Evolutionary conservation across 2,329 filamentous ascomycete genomes (phyloP).

Genomic region (Raffaelea deltoideospora): DNA sequence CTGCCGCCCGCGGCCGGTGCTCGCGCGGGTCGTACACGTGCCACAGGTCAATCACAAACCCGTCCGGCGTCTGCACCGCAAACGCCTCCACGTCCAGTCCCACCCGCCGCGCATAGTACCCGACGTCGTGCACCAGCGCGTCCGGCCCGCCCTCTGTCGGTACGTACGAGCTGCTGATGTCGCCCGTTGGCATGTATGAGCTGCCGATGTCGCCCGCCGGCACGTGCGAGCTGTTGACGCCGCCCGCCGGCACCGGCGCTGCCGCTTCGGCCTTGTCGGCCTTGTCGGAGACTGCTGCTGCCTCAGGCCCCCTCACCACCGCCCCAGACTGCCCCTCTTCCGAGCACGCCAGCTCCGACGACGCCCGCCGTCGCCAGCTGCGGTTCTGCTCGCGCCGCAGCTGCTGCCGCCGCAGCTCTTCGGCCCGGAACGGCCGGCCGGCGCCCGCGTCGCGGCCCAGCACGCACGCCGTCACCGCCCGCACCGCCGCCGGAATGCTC

Average conservation of each 20-base stretch:
- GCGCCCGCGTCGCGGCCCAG: conserved; percentile 45
- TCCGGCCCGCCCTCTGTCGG: conserved; percentile 73
- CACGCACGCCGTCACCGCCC: conserved; percentile 33
- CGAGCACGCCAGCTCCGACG: neutral
- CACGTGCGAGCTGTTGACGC: neutral
- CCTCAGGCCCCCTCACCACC: too few species aligned
- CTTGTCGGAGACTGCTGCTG: too few species aligned
- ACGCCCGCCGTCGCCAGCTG: conserved; percentile 35
- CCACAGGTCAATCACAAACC: conserved; percentile 79
- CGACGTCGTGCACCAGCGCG: conserved; percentile 60
- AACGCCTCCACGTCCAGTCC: conserved; percentile 75
- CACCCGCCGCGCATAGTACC: conserved; percentile 76
- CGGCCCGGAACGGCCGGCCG: conserved; percentile 52
- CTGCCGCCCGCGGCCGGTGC: conserved; percentile 35
- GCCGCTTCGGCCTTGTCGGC: too few species aligned
- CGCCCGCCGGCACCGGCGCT: too few species aligned
- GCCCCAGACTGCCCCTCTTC: too few species aligned
- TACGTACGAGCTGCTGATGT: conserved; percentile 33
- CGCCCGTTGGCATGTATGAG: conserved; percentile 13
- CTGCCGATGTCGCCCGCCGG: neutral
- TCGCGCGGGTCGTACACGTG: conserved; percentile 77
- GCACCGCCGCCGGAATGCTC: conserved; percentile 38
- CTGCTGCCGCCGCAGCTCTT: conserved; percentile 48
- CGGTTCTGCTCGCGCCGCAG: conserved; percentile 41
- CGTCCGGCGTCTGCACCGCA: conserved; percentile 82